These are phyloP conservation scores for Pseudocercospora fuligena DNA, from an alignment of 2,329 filamentous ascomycete species.

Conservation along the genomic window DNA sequence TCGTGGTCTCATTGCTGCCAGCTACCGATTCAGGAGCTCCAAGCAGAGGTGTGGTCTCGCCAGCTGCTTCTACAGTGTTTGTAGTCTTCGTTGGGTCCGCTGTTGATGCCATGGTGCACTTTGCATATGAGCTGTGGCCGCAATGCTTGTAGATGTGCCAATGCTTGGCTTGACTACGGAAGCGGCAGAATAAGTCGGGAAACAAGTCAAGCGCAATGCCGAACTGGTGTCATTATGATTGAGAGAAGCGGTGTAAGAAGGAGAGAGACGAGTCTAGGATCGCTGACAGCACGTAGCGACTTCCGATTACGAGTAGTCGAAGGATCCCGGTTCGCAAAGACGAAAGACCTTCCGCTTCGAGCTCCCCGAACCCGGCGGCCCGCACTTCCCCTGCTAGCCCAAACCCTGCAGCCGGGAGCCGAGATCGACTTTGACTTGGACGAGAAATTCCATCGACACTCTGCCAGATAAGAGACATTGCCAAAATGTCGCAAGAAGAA, in stretches of 20 bases:
- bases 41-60: slow-evolving; percentile 36
- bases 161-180: not conserved
- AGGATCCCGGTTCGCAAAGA: not conserved
- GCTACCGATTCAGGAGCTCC: slow-evolving; percentile 25
- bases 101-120: slow-evolving; percentile 19
- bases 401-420: not conserved
- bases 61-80: slow-evolving; percentile 20
- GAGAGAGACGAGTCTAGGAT: not conserved
- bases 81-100: slow-evolving; percentile 25
- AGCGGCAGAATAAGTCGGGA: not conserved
- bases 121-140: not conserved
- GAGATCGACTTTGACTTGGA: not conserved
- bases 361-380: not conserved
- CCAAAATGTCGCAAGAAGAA: slow-evolving; percentile 37
- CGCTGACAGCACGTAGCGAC: too few species aligned
- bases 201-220: not conserved
- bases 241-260: not conserved
- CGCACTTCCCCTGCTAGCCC: not conserved
- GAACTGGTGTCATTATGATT: not conserved
- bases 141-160: not conserved
- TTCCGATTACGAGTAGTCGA: not conserved
- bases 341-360: slow-evolving; percentile 5
- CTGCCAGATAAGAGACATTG: not conserved
- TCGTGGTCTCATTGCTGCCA: slow-evolving; percentile 14
- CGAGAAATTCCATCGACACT: not conserved